Base-by-base conservation (phyloP, 441 rosid species). In the Erodium chrysanthum region DNA sequence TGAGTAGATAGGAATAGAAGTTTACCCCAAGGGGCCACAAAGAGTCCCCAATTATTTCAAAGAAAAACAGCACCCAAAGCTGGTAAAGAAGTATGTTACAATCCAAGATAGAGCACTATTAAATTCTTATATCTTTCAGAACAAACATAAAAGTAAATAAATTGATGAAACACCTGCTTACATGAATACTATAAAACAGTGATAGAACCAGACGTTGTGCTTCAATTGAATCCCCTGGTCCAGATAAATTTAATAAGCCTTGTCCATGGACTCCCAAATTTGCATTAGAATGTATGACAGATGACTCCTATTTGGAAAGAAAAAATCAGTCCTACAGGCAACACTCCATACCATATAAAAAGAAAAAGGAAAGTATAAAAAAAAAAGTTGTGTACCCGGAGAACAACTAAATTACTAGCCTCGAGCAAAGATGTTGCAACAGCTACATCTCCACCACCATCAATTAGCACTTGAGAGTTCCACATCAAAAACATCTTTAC, bases 221-320 rank as follows among this genome's bases (percentile, higher is more conserved):
- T 73, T 92, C 96, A 75, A 92, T 89, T 65, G 77, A 68, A 80
- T 92, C 84, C 18, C 97, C 97, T 25, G 80, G 79, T 73, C 97
- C 97, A 48, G 96, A 83, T 67, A 92, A 85, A 80, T 86, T 87
- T 69, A 92, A 69, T 67, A 72, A 86, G 62, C 96, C 96, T 75
- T 92, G 97, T 23, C 97, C 96, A 72, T 86, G 91, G 76, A 92
- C 93, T 80, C 95, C 97, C 68, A 92, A 82, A 80, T 92, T 86
- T 69, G 95, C 96, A 83, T 88, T 89, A 67, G 97, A 89, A 78
- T 76, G 95, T 83, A 92, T 92, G 25, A 86, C 78, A 66, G 97
- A 92, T 35, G 95, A 89, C 74, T 85, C 91, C 98, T 92, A 76
- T 56, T 56, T 56, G 14, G 23, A 21, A 4, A 22, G 21, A 22